These are phyloP conservation scores for Suillus subalutaceus DNA, from an alignment of 768 basidiomycete genomes.

Conservation along the genomic window DNA sequence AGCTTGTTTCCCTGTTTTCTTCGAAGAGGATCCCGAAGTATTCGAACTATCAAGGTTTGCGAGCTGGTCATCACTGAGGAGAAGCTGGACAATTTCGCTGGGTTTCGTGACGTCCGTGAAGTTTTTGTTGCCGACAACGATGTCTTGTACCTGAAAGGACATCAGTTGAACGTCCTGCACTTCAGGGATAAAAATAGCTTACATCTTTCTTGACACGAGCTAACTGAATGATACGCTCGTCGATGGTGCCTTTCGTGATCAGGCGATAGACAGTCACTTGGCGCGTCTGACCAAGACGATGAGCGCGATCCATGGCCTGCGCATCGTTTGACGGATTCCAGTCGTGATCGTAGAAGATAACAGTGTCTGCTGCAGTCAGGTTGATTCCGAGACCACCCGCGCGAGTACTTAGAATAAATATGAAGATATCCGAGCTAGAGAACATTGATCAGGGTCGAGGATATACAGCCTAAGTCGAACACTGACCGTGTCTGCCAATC, in stretches of 20 bases:
- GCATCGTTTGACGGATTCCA: conserved; percentile 94
- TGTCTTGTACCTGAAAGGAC: conserved; percentile 85
- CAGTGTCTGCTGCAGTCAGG: conserved; percentile 66
- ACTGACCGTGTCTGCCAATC: conserved; percentile 96
- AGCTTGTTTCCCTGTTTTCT: conserved; percentile 38
- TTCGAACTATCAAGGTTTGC: conserved; percentile 63
- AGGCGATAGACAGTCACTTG: conserved; percentile 97
- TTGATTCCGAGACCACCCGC: conserved; percentile 98
- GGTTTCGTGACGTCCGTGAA: conserved; percentile 92
- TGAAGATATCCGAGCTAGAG: conserved; percentile 78
- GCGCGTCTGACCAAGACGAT: conserved; percentile 94
- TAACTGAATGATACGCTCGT: conserved; percentile 95
- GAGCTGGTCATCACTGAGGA: conserved; percentile 94
- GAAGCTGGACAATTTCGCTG: conserved; percentile 93
- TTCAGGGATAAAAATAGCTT: conserved; percentile 26
- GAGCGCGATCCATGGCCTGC: conserved; percentile 98
- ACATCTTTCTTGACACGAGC: conserved; percentile 98
- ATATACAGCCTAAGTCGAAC: background rate
- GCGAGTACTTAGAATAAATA: conserved; percentile 91
- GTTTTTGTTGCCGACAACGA: conserved; percentile 96
- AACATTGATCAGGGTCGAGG: background rate
- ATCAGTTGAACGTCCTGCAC: background rate
- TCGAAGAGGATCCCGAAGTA: conserved; percentile 38
- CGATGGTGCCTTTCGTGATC: conserved; percentile 92
- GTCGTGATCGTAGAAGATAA: conserved; percentile 28